phyloP scores from a whole-genome alignment of 208 protist species.

The Wallacemonas sp. region DNA sequence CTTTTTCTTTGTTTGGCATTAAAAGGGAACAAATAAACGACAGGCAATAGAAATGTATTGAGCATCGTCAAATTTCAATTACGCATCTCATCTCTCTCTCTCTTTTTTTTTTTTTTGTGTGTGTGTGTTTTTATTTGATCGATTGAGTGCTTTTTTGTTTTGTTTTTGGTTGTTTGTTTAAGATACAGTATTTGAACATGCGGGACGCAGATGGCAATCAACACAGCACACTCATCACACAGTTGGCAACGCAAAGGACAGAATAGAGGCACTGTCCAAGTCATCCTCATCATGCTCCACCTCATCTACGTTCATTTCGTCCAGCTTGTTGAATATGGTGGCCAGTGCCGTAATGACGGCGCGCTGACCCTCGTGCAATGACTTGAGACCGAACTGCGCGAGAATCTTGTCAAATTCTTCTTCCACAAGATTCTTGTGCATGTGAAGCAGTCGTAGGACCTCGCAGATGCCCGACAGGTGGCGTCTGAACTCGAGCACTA shows the following conservation, averaged over 20 bases:
- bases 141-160: background rate
- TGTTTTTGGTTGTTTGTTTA: background rate
- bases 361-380: slow-evolving; percentile 58
- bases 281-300: slow-evolving; percentile 85
- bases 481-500: slow-evolving; percentile 70
- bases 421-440: slow-evolving; percentile 51
- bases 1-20: too few species aligned
- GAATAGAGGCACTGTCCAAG: slow-evolving; percentile 64
- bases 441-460: slow-evolving; percentile 58
- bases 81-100: background rate
- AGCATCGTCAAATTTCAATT: background rate
- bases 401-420: slow-evolving; percentile 52
- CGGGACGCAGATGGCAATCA: too few species aligned
- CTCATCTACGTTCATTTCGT: slow-evolving; percentile 62
- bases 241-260: slow-evolving; percentile 55
- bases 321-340: slow-evolving; percentile 68
- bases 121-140: background rate
- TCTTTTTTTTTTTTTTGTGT: background rate
- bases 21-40: too few species aligned
- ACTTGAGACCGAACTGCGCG: slow-evolving; percentile 33
- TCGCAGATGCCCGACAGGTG: slow-evolving; percentile 59
- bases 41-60: background rate
- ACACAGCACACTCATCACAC: background rate
- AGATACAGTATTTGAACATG: too few species aligned
- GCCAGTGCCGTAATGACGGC: slow-evolving; percentile 69